Evolutionary conservation across 768 basidiomycete species (phyloP), one percentile per base, ranked within the genome.

Genomic region (Macrolepiota fuliginosa): DNA sequence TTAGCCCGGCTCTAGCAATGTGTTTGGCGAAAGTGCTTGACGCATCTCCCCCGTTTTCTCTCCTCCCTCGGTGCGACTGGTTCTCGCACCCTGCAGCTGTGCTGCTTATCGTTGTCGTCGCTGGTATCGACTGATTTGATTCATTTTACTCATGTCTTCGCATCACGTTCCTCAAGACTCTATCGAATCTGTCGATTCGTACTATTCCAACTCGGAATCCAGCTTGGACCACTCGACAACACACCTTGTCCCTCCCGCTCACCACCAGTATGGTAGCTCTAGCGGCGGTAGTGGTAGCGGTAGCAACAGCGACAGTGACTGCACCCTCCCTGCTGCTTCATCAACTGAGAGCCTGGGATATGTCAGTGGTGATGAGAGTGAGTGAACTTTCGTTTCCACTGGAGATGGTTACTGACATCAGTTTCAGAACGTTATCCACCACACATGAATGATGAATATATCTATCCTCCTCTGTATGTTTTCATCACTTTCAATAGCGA

Each of bases 351-450:
- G 39, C 54, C 42, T 56, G 54, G 54, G 54, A 45, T 56, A 56
- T n/a, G 54, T 56, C 54, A 56, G 54, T n/a, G 54, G 54, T 9
- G 54, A 56, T 25, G 54, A 56, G 54, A 56, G 54, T 45, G 24
- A 39, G 54, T 45, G 29, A 27, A 1, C 27, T 19, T 24, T 11
- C 39, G 3, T 27, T 42, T 12, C 11, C 25, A 45, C 15, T 22
- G 25, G 2, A 22, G 24, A 45, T 42, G 54, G 54, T 56, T 45
- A 45, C 54, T 56, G 42, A 42, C 54, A 27, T 32, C 13, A 27
- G 22, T 12, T 6, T 27, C 40, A 56, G 54, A 36, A n/a, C 54
- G 39, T 36, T 56, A 56, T 39, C 54, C 54, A 10, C 10, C 54
- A 19, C 39, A 56, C 15, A 19, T 56, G 25, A 56, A 56, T 25